phyloP scores from a whole-genome alignment of 495 filamentous ascomycete species.

The Aspergillus nanangensis region DNA sequence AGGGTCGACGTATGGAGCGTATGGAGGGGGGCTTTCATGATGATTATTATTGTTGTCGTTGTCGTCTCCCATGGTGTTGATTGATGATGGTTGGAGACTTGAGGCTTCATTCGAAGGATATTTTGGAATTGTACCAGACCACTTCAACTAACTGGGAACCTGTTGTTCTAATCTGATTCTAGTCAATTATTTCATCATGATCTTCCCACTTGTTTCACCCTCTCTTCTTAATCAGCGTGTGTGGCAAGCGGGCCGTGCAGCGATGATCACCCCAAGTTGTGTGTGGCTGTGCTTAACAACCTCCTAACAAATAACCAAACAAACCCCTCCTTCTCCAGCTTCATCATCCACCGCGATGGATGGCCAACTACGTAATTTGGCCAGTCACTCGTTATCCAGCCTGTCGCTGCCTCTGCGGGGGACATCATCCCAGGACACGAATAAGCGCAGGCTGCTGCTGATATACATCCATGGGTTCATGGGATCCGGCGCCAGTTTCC shows the following conservation, averaged over 20 bases:
- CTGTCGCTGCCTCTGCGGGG: not conserved
- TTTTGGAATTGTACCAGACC: too few relatives aligned
- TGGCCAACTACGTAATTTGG: not conserved
- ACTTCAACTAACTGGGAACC: too few relatives aligned
- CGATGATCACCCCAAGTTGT: too few relatives aligned
- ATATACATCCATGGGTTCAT: slow-evolving; percentile 93
- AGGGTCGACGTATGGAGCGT: not conserved
- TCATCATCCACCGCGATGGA: not conserved
- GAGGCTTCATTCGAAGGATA: too few relatives aligned
- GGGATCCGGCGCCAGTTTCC: slow-evolving; percentile 85
- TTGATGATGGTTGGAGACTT: not conserved
- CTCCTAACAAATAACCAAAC: too few relatives aligned
- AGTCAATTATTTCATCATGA: too few relatives aligned
- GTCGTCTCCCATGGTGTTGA: not conserved
- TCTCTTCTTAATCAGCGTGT: not conserved
- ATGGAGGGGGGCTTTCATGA: not conserved
- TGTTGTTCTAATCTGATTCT: too few relatives aligned
- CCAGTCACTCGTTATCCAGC: not conserved
- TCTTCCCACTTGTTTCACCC: too few relatives aligned
- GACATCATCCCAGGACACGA: not conserved
- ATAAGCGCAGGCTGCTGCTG: slow-evolving; percentile 60
- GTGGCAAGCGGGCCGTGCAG: not conserved
- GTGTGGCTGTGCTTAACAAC: not conserved
- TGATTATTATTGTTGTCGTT: too few relatives aligned
- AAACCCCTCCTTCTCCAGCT: not conserved